phyloP scores from a whole-genome alignment of 106 monocot species.

The Acanthochlamys bracteata region DNA sequence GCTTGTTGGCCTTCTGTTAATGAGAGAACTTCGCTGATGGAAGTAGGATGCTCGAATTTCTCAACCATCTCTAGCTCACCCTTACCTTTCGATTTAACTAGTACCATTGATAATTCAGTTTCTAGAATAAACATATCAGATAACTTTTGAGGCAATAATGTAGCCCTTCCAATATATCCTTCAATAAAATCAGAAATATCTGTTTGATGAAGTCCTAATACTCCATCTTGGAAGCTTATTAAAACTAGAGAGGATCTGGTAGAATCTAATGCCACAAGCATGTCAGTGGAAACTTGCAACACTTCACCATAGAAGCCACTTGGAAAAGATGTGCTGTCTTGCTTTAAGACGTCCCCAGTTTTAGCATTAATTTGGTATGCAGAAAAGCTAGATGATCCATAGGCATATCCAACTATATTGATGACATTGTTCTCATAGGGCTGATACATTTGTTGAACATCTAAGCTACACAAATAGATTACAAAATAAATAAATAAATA shows the following conservation, averaged over 20 bases:
- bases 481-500: conserved; percentile 5
- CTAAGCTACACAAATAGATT: conserved; percentile 48
- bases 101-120: conserved; percentile 25
- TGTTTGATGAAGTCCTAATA: conserved; percentile 37
- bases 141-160: conserved; percentile 45
- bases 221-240: conserved; percentile 35
- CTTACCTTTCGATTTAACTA: conserved; percentile 38
- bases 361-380: conserved; percentile 48
- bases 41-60: conserved; percentile 33
- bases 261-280: conserved; percentile 70
- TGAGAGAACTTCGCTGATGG: conserved; percentile 59
- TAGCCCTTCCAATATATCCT: conserved; percentile 38
- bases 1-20: conserved; percentile 58
- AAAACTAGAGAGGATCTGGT: conserved; percentile 46
- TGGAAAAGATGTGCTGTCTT: conserved; percentile 33
- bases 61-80: conserved; percentile 45
- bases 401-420: conserved; percentile 56
- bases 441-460: conserved; percentile 62
- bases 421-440: conserved; percentile 37
- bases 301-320: conserved; percentile 52
- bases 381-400: conserved; percentile 49
- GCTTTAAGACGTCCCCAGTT: conserved; percentile 63
- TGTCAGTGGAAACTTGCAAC: conserved; percentile 33
- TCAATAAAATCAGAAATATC: conserved; percentile 64
- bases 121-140: conserved; percentile 54